Evolutionary conservation across 257 asterid species (phyloP).

Genomic region (Lithospermum erythrorhizon): DNA sequence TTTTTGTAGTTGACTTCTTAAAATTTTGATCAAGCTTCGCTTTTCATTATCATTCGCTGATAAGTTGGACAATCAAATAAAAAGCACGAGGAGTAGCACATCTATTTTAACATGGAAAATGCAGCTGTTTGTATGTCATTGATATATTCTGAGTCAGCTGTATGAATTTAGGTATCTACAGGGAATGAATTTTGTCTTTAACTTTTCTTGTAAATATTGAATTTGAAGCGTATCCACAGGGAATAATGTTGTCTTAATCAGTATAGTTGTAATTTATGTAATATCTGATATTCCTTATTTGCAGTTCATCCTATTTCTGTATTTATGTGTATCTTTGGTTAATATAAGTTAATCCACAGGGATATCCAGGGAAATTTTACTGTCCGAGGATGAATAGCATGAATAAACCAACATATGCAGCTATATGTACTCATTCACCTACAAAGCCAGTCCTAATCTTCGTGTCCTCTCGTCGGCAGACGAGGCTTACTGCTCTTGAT

Average conservation of each 20-base stretch:
- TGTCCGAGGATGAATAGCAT: conserved; percentile 99
- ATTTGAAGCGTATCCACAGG: background rate
- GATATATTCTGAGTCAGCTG: background rate
- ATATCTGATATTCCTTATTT: background rate
- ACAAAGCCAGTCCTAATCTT: conserved; percentile 92
- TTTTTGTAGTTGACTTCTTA: too few relatives aligned
- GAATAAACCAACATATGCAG: conserved; percentile 98
- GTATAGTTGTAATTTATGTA: background rate
- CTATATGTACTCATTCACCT: conserved; percentile 96
- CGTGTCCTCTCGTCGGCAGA: conserved; percentile 99
- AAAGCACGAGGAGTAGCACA: background rate
- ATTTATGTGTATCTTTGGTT: background rate
- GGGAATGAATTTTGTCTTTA: background rate
- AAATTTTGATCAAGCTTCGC: too few relatives aligned
- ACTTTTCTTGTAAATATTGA: background rate
- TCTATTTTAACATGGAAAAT: background rate
- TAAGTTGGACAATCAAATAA: too few relatives aligned
- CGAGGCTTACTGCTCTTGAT: conserved; percentile 96
- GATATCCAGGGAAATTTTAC: conserved; percentile 95
- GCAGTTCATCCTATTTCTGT: background rate
- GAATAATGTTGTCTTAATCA: background rate
- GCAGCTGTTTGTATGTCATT: background rate
- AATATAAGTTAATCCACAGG: conserved; percentile 35
- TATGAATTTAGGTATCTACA: too few relatives aligned
- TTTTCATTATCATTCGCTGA: too few relatives aligned